Evolutionary conservation across 768 basidiomycete genomes (phyloP).

Genomic region (Brasilioporus rufonigricans): DNA sequence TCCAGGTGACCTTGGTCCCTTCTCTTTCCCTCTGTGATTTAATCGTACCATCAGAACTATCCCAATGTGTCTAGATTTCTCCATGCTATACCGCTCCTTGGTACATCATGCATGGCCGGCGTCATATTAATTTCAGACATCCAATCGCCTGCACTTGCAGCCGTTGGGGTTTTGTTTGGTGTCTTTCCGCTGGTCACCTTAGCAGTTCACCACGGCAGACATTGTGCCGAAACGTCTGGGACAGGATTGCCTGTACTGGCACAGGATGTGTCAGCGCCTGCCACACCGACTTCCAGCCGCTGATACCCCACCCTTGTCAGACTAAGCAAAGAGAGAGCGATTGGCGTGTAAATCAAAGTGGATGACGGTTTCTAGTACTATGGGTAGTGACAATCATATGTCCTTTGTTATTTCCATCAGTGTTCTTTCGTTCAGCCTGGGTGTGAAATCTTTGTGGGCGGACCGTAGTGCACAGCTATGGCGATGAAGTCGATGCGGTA

Average conservation of each 20-base stretch:
- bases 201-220: neutral
- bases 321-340: too few species aligned
- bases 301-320: neutral
- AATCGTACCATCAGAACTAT: neutral
- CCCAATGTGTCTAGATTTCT: slow-evolving; percentile 3
- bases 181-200: slow-evolving; percentile 6
- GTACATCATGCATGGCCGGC: slow-evolving; percentile 6
- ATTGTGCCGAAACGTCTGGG: neutral
- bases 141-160: slow-evolving; percentile 12
- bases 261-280: neutral
- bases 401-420: too few species aligned
- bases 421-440: too few species aligned
- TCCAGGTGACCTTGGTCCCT: neutral
- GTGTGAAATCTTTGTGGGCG: too few species aligned
- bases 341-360: neutral
- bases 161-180: slow-evolving; percentile 8
- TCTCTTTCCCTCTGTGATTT: neutral
- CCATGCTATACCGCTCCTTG: neutral
- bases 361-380: neutral
- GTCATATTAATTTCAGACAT: slow-evolving; percentile 4
- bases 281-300: neutral
- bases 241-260: neutral
- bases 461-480: too few species aligned
- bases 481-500: too few species aligned
- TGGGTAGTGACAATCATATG: too few species aligned